Evolutionary conservation across 2,329 filamentous ascomycete genomes (phyloP).

Genomic region (Ophiosphaerella herpotricha): DNA sequence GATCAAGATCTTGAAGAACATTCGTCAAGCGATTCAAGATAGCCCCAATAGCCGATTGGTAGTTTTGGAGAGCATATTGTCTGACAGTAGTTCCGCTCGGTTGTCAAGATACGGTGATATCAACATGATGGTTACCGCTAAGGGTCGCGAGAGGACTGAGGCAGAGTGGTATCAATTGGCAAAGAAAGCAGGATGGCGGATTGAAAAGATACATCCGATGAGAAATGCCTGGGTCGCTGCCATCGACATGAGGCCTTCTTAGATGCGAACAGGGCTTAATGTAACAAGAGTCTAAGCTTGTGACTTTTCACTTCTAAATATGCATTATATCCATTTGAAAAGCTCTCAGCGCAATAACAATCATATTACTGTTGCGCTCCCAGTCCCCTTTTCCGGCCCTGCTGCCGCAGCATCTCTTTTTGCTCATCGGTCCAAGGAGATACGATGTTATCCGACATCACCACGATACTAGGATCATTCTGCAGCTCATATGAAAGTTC

Average conservation of each 20-base stretch:
- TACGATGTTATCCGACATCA: too few species aligned
- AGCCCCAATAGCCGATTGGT: conserved; percentile 23
- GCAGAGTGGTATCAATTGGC: conserved; percentile 38
- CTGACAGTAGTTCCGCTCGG: conserved; percentile 32
- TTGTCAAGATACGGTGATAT: conserved; percentile 50
- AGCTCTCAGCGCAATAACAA: too few species aligned
- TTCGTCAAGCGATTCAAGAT: conserved; percentile 38
- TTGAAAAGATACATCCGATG: conserved; percentile 19
- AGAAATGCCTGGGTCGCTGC: conserved; percentile 28
- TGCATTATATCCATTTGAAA: too few species aligned
- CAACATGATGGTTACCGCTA: conserved; percentile 48
- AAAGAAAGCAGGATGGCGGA: conserved; percentile 34
- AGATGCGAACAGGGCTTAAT: too few species aligned
- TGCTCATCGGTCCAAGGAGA: too few species aligned
- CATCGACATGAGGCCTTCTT: conserved; percentile 9
- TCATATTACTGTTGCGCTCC: too few species aligned
- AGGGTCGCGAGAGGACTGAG: conserved; percentile 40
- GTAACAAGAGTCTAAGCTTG: too few species aligned
- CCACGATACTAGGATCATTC: too few species aligned
- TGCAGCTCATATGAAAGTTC: too few species aligned
- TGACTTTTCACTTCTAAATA: too few species aligned
- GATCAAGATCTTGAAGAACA: conserved; percentile 31
- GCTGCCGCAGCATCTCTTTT: too few species aligned
- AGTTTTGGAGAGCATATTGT: conserved; percentile 39
- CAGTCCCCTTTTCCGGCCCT: too few species aligned